These are phyloP conservation scores for Chaetoscypha palmicola DNA, from an alignment of 2,329 filamentous ascomycete species.

Conservation along the genomic window DNA sequence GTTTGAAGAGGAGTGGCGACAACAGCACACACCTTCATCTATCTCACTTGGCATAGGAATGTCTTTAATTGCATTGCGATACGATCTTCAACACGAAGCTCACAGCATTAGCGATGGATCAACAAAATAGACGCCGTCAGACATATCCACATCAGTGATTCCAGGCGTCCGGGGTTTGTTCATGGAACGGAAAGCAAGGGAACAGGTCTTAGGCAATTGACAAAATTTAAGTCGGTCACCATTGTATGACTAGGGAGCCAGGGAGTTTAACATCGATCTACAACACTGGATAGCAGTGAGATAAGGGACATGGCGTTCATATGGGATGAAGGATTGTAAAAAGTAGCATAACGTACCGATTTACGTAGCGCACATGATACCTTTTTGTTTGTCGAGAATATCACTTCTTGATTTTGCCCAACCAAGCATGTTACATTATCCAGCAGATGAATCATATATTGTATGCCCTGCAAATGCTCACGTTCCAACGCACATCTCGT, in stretches of 20 bases:
- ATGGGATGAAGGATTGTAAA: constrained; percentile 9
- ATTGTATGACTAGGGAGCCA: constrained; percentile 19
- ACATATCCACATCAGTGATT: constrained; percentile 2
- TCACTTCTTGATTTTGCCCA: background rate
- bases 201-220: background rate
- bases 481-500: background rate
- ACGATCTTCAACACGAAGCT: constrained; percentile 1
- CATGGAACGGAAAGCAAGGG: constrained; percentile 2
- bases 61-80: too few species aligned
- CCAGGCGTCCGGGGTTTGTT: constrained; percentile 6
- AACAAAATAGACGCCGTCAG: constrained; percentile 1
- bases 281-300: constrained; percentile 5
- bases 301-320: constrained; percentile 6
- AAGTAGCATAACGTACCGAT: constrained; percentile 5
- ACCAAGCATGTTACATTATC: background rate
- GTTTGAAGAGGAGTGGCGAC: constrained; percentile 4
- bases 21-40: constrained; percentile 7
- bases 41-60: constrained; percentile 5
- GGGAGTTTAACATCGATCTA: constrained; percentile 6
- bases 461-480: background rate
- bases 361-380: constrained; percentile 7
- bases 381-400: constrained; percentile 6
- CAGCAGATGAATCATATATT: background rate
- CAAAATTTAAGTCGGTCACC: constrained; percentile 3
- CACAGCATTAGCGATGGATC: constrained; percentile 5